Base-by-base conservation (phyloP, 1,139 yeast genomes). In the Pichia inconspicua region DNA sequence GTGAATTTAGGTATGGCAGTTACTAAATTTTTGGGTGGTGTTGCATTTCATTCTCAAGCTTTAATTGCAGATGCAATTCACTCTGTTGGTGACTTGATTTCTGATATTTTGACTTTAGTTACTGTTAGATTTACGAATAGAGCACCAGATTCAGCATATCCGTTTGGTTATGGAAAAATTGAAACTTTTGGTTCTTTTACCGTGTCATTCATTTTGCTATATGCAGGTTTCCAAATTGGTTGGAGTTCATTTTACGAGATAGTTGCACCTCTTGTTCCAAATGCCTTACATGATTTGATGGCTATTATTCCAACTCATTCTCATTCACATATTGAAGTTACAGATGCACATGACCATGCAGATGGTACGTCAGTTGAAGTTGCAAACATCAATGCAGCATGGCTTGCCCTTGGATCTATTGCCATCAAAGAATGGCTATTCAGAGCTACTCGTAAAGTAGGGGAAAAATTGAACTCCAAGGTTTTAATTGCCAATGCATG, bases 401-500 rank as follows among this genome's bases (percentile, higher is more conserved):
- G 97, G 96, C 73, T 92, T 43, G 97, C 98, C 0, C 82, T 84
- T 42, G 96, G 82, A 2, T 88, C 96, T 2, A 87, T 92, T 51
- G 75, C 75, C 3, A 77, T 89, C 44, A 92, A 92, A 62, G 98
- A 92, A 65, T 74, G 95, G 75, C 78, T 92, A 43, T 92, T 79
- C 67, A 79, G 79, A 50, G 85, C 86, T 15, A 92, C 98, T 0
- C 75, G 83, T 70, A 77, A 79, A 54, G 80, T 92, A 19, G 97
- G 97, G 3, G 70, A 73, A 41, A 70, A 74, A 52, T 78, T 89
- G 31, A 84, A 87, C 60, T 88, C 97, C 1, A 86, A 88, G 53
- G 97, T 92, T 5, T 73, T 92, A 48, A 82, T 88, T 45, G 98
- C 98, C 7, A 92, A 92, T 62, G 98, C 98, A 3, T 92, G 97